Conservation (phyloP, 2,329 filamentous ascomycete species). For the Hypoxylon sp. region DNA sequence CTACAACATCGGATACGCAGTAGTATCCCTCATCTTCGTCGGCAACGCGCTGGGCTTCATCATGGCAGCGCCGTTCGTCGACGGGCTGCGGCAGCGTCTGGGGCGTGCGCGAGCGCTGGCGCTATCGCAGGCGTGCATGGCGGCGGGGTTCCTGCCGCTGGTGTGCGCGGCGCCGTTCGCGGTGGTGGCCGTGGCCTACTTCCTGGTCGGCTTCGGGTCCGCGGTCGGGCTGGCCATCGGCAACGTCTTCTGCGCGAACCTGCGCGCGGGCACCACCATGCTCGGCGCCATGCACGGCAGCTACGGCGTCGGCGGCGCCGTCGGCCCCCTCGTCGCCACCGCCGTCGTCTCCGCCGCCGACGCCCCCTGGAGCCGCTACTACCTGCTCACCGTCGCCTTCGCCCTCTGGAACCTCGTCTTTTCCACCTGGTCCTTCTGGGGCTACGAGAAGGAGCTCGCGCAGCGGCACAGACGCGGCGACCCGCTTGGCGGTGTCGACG, state of each 20-base stretch:
- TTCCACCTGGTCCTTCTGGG: slow-evolving; percentile 72
- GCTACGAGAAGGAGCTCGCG: slow-evolving; percentile 70
- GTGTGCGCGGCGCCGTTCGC: slow-evolving; percentile 74
- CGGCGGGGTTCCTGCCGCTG: slow-evolving; percentile 69
- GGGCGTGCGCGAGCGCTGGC: slow-evolving; percentile 72
- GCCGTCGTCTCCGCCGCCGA: slow-evolving; percentile 67
- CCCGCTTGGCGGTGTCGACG: slow-evolving; percentile 44
- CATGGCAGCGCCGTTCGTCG: slow-evolving; percentile 72
- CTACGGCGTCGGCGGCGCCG: slow-evolving; percentile 71
- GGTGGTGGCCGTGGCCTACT: slow-evolving; percentile 71
- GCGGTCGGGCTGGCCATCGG: slow-evolving; percentile 64
- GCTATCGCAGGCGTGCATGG: slow-evolving; percentile 63
- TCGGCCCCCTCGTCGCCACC: slow-evolving; percentile 78
- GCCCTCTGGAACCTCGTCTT: slow-evolving; percentile 64
- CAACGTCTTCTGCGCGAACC: slow-evolving; percentile 66
- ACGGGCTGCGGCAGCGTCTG: slow-evolving; percentile 66
- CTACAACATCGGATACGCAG: slow-evolving; percentile 78
- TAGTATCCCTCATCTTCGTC: slow-evolving; percentile 84
- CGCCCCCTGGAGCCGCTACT: slow-evolving; percentile 75
- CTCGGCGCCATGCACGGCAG: slow-evolving; percentile 72
- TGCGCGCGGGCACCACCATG: slow-evolving; percentile 61
- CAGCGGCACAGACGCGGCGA: slow-evolving; percentile 41
- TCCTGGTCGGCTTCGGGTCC: slow-evolving; percentile 69
- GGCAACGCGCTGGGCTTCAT: slow-evolving; percentile 81
- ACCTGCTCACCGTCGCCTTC: slow-evolving; percentile 69